A percentile compares a stretch with the other conserved stretches of the same genome.
These are phyloP conservation scores for Raphanus sativus DNA, from an alignment of 345 rosid species.

Conservation along the genomic window DNA sequence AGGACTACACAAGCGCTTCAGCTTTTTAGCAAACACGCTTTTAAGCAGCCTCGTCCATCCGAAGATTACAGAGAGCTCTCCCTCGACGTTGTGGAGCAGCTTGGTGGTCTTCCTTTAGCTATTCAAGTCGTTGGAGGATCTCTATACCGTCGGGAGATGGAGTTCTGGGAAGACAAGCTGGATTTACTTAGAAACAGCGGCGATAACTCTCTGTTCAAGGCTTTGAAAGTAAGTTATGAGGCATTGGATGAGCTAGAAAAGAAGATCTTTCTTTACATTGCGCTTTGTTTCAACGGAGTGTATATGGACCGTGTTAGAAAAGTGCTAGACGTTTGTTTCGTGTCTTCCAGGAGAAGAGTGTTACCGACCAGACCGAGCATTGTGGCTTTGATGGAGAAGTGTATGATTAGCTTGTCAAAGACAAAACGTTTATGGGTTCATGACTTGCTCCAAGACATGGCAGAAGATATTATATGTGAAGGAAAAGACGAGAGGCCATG, in stretches of 20 bases:
- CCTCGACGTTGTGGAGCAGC: constrained; percentile 20
- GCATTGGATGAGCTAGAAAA: constrained; percentile 25
- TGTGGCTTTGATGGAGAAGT: constrained; percentile 30
- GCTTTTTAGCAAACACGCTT: constrained; percentile 39
- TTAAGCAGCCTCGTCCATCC: constrained; percentile 22
- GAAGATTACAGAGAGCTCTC: constrained; percentile 33
- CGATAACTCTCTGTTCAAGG: constrained; percentile 13
- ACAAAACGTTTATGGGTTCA: constrained; percentile 37
- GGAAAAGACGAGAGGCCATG: constrained; percentile 27
- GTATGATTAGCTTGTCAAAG: constrained; percentile 29
- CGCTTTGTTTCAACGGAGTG: constrained; percentile 34
- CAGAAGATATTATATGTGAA: constrained; percentile 24
- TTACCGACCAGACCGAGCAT: constrained; percentile 32
- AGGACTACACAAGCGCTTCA: constrained; percentile 36
- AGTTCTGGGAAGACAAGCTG: constrained; percentile 33
- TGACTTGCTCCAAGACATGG: constrained; percentile 40
- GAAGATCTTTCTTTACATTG: constrained; percentile 23
- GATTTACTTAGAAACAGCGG: constrained; percentile 16
- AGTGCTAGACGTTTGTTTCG: constrained; percentile 25
- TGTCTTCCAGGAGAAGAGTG: constrained; percentile 29
- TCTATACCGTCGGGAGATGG: constrained; percentile 27
- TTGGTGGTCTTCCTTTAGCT: constrained; percentile 46
- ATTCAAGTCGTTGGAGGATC: constrained; percentile 41
- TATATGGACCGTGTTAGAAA: constrained; percentile 33
- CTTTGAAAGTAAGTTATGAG: constrained; percentile 33